Base-by-base conservation (phyloP, 2,329 filamentous ascomycete genomes). In the Trichoderma sp. region DNA sequence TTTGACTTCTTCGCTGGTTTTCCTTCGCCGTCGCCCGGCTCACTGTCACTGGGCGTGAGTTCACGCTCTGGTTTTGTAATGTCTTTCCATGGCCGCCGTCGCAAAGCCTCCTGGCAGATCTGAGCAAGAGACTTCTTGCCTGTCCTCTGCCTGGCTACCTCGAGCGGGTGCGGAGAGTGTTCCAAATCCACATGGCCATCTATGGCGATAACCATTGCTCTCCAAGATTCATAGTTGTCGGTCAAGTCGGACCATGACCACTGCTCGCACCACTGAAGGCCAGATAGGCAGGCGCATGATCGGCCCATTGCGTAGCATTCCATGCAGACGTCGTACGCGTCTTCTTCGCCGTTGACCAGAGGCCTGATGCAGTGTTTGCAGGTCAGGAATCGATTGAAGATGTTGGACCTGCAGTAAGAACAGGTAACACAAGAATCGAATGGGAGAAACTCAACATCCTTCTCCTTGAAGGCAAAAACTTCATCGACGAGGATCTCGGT, bases 221-320 rank as follows among this genome's bases (percentile, higher is more conserved):
- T 86, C 92, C 94, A 99, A 3, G 80, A 79, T 68, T 97, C 93
- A 74, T 98, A 93, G 66, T 90, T 90, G 58, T 87, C 81, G 0
- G 87, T 82, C 12, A 99, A 81, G 15, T 93, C 87, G 48, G 87
- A 83, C 93, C 93, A 98, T 14, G 85, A 81, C 84, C 93, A 97
- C 74, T 98, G 95, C 74, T 99, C 93, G 58, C 92, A 92, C 93
- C 94, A 99, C 67, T 86, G 87, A 12, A 97, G 84, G 21, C 88
- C 88, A 3, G 93, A 96, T 58, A 96, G 85, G 73, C 95, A 99
- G 3, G 86, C 87, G 74, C 95, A 99, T 52, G 93, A 97, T 59
- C 95, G 87, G 24, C 95, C 95, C 90, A 98, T 96, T n/a, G 88
- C 90, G 73, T 96, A 99, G 74, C 95, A 99, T 71, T 99, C 95